Evolutionary conservation across 1,284 basidiomycete species (phyloP).

Genomic region (Trichosporon inkin): DNA sequence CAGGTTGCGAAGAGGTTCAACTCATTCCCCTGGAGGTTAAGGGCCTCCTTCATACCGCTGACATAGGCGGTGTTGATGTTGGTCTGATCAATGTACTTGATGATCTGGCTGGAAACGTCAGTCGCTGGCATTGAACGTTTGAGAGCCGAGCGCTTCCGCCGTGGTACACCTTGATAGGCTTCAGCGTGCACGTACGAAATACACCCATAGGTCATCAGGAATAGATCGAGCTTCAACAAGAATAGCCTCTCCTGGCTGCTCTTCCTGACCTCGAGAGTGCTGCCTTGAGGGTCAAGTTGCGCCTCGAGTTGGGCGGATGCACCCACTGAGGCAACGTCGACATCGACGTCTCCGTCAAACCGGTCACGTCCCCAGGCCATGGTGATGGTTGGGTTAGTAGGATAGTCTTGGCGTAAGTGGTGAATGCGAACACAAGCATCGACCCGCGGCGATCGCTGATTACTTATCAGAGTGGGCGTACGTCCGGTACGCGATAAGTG

Average conservation of each 20-base stretch:
- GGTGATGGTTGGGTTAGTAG: not conserved
- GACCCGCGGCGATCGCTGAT: too few relatives aligned
- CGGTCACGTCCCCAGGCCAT: not conserved
- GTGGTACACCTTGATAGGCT: not conserved
- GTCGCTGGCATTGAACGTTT: not conserved
- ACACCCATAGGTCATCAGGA: conserved; percentile 32
- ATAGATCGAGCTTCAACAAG: conserved; percentile 37
- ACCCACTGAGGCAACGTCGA: not conserved
- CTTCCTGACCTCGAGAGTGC: conserved; percentile 19
- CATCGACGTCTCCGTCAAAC: not conserved
- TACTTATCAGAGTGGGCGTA: too few relatives aligned
- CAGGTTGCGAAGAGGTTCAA: conserved; percentile 55
- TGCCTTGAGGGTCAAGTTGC: conserved; percentile 19
- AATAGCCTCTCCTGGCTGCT: conserved; percentile 34
- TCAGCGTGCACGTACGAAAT: conserved; percentile 21
- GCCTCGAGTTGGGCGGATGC: not conserved
- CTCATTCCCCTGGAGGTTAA: conserved; percentile 63
- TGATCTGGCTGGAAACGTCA: conserved; percentile 7
- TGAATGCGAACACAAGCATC: not conserved
- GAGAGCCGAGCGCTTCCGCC: not conserved
- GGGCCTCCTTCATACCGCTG: conserved; percentile 74
- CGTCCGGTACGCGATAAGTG: too few relatives aligned
- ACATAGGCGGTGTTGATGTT: conserved; percentile 53
- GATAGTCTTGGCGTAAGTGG: not conserved
- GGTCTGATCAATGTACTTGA: conserved; percentile 22